Evolutionary conservation across 1,284 basidiomycete genomes (phyloP).

Genomic region (Schizophyllum commune): DNA sequence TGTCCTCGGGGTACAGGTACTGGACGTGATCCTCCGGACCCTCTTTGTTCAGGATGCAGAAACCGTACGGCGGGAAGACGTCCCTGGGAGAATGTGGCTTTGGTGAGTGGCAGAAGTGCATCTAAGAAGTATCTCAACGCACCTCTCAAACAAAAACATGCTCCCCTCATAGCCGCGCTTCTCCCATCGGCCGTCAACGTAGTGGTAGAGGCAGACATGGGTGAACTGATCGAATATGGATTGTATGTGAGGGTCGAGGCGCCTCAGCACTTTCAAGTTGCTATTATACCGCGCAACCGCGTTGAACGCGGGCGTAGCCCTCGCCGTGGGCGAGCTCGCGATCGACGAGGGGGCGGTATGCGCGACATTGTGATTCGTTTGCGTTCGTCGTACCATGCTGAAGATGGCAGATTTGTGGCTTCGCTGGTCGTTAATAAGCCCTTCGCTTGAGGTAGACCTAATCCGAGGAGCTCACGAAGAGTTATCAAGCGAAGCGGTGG

Average conservation of each 20-base stretch:
- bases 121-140: slow-evolving; percentile 16
- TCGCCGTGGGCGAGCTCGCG: slow-evolving; percentile 13
- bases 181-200: slow-evolving; percentile 61
- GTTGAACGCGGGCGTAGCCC: slow-evolving; percentile 38
- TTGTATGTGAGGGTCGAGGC: slow-evolving; percentile 73
- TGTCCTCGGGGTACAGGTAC: slow-evolving; percentile 73
- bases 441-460: too few species aligned
- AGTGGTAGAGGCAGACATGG: slow-evolving; percentile 75
- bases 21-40: slow-evolving; percentile 81
- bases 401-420: background rate
- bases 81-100: slow-evolving; percentile 28
- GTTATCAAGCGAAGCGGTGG: too few species aligned
- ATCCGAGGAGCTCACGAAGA: too few species aligned
- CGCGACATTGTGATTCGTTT: background rate
- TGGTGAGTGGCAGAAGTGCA: slow-evolving; percentile 1
- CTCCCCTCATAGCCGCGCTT: slow-evolving; percentile 83
- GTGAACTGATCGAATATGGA: slow-evolving; percentile 81
- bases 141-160: slow-evolving; percentile 87
- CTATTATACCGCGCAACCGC: slow-evolving; percentile 53
- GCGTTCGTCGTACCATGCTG: background rate
- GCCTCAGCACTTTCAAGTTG: slow-evolving; percentile 79
- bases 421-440: too few species aligned
- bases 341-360: background rate
- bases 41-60: slow-evolving; percentile 83
- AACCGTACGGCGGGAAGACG: slow-evolving; percentile 74